phyloP scores from a whole-genome alignment of 2,329 filamentous ascomycete species.

The Thielaviopsis populi region DNA sequence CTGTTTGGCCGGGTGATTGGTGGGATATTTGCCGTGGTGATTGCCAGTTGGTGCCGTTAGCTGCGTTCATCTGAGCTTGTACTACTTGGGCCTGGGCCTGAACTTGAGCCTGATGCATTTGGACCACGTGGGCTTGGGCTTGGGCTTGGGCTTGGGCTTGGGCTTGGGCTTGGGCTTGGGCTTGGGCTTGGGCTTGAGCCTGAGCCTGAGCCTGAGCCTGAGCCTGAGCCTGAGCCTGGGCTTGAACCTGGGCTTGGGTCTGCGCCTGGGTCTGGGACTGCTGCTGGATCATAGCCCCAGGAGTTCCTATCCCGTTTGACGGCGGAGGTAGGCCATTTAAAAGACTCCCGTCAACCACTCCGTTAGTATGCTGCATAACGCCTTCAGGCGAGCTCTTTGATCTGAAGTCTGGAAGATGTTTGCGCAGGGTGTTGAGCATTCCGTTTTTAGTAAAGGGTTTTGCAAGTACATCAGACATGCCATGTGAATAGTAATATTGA shows the following conservation, averaged over 20 bases:
- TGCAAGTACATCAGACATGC: constrained; percentile 96
- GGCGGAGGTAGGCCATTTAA: constrained; percentile 1
- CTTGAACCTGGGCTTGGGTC: not conserved
- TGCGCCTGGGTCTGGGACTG: not conserved
- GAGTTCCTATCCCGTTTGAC: constrained; percentile 2
- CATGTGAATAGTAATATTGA: constrained; percentile 91
- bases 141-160: not conserved
- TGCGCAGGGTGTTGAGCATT: constrained; percentile 72
- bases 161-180: not conserved
- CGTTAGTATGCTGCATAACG: not conserved
- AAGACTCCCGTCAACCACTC: not conserved
- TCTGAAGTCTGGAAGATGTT: constrained; percentile 62
- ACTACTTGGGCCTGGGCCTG: constrained; percentile 4
- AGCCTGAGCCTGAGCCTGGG: not conserved
- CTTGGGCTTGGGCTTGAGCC: not conserved
- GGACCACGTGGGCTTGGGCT: not conserved
- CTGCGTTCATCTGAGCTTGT: constrained; percentile 8
- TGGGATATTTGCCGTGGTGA: constrained; percentile 9
- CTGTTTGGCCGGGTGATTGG: constrained; percentile 1
- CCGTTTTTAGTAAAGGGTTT: constrained; percentile 91
- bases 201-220: constrained; percentile 8
- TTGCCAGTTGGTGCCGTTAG: constrained; percentile 6
- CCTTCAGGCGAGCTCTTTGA: constrained; percentile 7
- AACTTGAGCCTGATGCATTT: constrained; percentile 5
- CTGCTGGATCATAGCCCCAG: constrained; percentile 5